phyloP scores from a whole-genome alignment of 306 rosid species.

The Corylus heterophylla region DNA sequence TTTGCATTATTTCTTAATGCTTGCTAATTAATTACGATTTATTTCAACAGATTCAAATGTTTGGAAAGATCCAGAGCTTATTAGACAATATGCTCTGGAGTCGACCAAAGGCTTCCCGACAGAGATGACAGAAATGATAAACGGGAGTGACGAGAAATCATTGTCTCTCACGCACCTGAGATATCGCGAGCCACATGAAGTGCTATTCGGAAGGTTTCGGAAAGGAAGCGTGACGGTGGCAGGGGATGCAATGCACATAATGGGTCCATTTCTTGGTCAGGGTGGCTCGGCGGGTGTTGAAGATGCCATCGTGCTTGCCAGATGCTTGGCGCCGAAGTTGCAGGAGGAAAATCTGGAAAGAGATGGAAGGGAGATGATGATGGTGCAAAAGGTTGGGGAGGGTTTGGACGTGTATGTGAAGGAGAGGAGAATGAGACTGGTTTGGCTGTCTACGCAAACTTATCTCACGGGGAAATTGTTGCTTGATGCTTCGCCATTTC shows the following conservation, averaged over 20 bases:
- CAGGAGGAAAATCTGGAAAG: neutral
- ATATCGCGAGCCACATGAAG: constrained; percentile 48
- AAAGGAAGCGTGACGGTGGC: constrained; percentile 51
- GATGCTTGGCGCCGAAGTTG: constrained; percentile 38
- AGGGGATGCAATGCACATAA: constrained; percentile 72
- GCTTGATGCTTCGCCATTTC: constrained; percentile 18
- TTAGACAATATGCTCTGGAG: constrained; percentile 34
- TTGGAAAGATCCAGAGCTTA: constrained; percentile 32
- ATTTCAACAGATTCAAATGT: constrained; percentile 32
- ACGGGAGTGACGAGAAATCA: constrained; percentile 21
- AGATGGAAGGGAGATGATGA: neutral
- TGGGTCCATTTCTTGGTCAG: constrained; percentile 66
- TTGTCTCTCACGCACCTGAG: constrained; percentile 43
- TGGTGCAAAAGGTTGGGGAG: constrained; percentile 13
- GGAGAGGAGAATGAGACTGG: constrained; percentile 55
- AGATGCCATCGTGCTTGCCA: constrained; percentile 57
- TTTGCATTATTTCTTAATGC: too few relatives aligned
- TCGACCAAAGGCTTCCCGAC: constrained; percentile 37
- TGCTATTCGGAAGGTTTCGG: constrained; percentile 30
- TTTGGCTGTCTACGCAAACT: constrained; percentile 42
- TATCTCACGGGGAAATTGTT: constrained; percentile 42
- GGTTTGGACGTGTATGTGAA: constrained; percentile 48
- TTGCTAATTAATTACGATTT: neutral
- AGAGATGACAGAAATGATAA: constrained; percentile 37
- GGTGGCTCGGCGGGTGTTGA: constrained; percentile 61